Base-by-base conservation (phyloP, 176 grass and related monocot species). In the Melocanna baccifera region DNA sequence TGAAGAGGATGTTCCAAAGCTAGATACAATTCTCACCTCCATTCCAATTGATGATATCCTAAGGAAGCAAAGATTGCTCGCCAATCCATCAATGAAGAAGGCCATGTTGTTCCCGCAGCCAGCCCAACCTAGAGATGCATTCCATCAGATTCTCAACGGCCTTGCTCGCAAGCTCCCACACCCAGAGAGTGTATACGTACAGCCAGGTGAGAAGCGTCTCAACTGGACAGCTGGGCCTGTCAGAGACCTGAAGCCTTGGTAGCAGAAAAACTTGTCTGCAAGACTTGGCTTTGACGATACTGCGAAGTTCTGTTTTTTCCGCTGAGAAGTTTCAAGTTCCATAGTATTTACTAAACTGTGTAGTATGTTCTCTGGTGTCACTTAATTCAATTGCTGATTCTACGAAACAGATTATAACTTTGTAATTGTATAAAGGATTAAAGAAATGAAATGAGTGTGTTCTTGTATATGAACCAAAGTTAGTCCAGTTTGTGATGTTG, bases 81-180 rank as follows among this genome's bases (percentile, higher is more conserved):
- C 91, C 22, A 97, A 97, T 62, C 94, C 94, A 57, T 97, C 94
- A 12, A 94, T 97, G 94, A 97, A 97, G 84, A 90, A 94, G 65
- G 94, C 94, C 4, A 97, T 97, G 94, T 71, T 97, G 48, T 97
- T 97, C 71, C 94, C 89, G 0, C 91, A 97, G 83, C 94, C 94
- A 67, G 89, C 85, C 2, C 94, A 97, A 83, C 75, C 91, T 20
- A 86, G 87, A 61, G 94, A 97, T 37, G 89, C 94, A 3, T 94
- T 97, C 81, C 94, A 97, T 89, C 94, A 97, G 75, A 97, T 97
- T 71, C 86, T 97, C 20, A 97, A 97, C 23, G 91, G 94, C 39
- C 84, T 97, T 84, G 91, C 94, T 81, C 91, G 94, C 66, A 97
- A 97, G 85, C 65, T 97, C 30, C 94, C 94, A 8, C 94, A 97